Evolutionary conservation across 768 basidiomycete genomes (phyloP), one percentile per base, ranked within the genome.

Genomic region (Pleurotus tuber-regium): DNA sequence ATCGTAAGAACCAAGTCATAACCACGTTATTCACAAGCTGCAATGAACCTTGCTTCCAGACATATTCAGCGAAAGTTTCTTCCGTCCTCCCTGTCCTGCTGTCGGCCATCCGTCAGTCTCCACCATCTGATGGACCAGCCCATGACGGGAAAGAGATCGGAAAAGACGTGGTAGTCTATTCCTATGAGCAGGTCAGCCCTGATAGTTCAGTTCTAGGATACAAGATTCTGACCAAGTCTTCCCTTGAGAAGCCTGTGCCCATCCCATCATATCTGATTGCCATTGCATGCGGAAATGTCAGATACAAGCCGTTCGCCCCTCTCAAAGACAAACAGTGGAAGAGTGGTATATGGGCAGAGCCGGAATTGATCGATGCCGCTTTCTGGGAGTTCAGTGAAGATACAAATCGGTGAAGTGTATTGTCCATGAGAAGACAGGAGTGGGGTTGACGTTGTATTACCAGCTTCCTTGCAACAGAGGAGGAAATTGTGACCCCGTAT

Each of bases 251-350:
- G 90, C 83, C 80, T 4, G 79, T 91, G 16, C 82, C 89, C 3
- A 93, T 98, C 52, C 91, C 96, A 1, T 84, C 87, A 1, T 98
- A 98, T 63, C 74, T 98, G n/a, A 77, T 98, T 43, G 96, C 96
- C 2, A 86, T 98, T 48, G 95, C 95, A 0, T 77, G 81, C 0
- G 95, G 94, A 1, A 87, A 96, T 62, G 69, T 97, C 2, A 76
- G 73, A 18, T 95, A 94, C 67, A 80, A 74, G 9, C 61, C 82
- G 0, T 92, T 94, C 63, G 69, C 77, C 2, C 67, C 71, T 26
- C 68, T 77, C 8, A 66, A 79, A 29, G 88, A 84, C 14, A 86
- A 80, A 57, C 61, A 73, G n/a, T 92, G 96, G 90, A 84, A 70
- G 12, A 84, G 77, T 11, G 95, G 95, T 1, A 78, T 94, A 4